Conservation (phyloP, 2,329 filamentous ascomycete genomes). For the Colletotrichum chlorophyti region DNA sequence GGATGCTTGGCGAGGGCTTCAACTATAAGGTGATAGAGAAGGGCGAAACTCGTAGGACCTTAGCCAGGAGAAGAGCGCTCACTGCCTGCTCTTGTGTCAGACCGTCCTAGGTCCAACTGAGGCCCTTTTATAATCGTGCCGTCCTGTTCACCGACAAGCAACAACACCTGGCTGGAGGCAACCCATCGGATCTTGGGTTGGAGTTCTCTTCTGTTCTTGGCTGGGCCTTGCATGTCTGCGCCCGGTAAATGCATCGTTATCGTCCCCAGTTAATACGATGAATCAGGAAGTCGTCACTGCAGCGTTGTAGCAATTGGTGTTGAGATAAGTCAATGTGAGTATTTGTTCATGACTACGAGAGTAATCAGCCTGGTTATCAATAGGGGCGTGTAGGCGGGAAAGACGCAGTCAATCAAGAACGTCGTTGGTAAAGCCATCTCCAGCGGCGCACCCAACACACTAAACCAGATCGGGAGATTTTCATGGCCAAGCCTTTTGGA, state of each 20-base stretch:
- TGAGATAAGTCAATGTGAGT: too few relatives aligned
- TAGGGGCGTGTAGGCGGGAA: too few relatives aligned
- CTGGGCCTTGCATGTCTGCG: too few relatives aligned
- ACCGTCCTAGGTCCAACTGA: background rate
- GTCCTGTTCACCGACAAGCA: too few relatives aligned
- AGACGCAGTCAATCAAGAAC: background rate
- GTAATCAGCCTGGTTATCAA: background rate
- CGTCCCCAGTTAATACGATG: too few relatives aligned
- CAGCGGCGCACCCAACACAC: background rate
- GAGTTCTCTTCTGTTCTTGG: too few relatives aligned
- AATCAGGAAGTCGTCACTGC: too few relatives aligned
- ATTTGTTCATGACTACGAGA: background rate
- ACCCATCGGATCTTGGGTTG: too few relatives aligned
- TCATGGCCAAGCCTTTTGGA: constrained; percentile 7
- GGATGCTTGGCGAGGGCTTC: background rate
- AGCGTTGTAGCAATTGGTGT: too few relatives aligned
- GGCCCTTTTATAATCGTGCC: background rate
- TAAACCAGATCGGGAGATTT: background rate
- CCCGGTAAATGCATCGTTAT: too few relatives aligned
- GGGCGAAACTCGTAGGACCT: background rate
- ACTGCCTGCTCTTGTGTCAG: background rate
- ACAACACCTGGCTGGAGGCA: too few relatives aligned
- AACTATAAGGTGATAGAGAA: background rate
- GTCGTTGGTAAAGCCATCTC: constrained; percentile 3
- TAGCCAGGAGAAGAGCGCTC: background rate